Percentiles rank a stretch among this genome's conserved stretches.
Evolutionary conservation across 2,329 filamentous ascomycete genomes (phyloP).

Genomic region (Camillea tinctor): DNA sequence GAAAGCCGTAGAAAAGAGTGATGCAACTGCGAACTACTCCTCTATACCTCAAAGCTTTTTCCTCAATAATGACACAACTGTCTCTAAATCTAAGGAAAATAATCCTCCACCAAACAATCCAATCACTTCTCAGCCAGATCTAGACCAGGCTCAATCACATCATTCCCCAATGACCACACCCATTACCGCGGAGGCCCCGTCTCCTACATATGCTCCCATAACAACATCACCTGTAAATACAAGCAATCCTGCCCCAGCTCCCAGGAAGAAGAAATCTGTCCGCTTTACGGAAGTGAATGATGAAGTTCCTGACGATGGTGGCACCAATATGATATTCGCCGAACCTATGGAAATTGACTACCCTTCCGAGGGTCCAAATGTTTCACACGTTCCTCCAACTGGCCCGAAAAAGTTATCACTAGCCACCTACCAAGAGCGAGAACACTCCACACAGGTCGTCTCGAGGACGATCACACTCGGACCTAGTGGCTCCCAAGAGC

Average conservation of each 20-base stretch:
- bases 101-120: background rate
- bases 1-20: slow-evolving; percentile 42
- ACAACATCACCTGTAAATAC: slow-evolving; percentile 8
- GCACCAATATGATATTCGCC: slow-evolving; percentile 16
- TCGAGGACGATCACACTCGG: slow-evolving; percentile 27
- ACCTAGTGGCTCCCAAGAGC: slow-evolving; percentile 14
- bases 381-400: background rate
- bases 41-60: slow-evolving; percentile 31
- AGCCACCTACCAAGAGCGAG: slow-evolving; percentile 25
- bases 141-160: background rate
- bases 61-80: slow-evolving; percentile 20
- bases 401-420: slow-evolving; percentile 21
- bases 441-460: slow-evolving; percentile 22
- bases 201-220: slow-evolving; percentile 10
- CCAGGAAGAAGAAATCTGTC: slow-evolving; percentile 38
- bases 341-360: slow-evolving; percentile 25
- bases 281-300: slow-evolving; percentile 33
- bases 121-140: slow-evolving; percentile 2
- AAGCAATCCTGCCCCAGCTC: slow-evolving; percentile 2
- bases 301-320: slow-evolving; percentile 5
- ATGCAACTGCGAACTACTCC: slow-evolving; percentile 38
- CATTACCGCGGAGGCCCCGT: background rate
- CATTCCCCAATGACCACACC: background rate
- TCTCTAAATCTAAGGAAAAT: slow-evolving; percentile 3
- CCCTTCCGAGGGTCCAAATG: slow-evolving; percentile 1